These are phyloP conservation scores for Colletotrichum karsti DNA, from an alignment of 2,329 filamentous ascomycete genomes.

Conservation along the genomic window DNA sequence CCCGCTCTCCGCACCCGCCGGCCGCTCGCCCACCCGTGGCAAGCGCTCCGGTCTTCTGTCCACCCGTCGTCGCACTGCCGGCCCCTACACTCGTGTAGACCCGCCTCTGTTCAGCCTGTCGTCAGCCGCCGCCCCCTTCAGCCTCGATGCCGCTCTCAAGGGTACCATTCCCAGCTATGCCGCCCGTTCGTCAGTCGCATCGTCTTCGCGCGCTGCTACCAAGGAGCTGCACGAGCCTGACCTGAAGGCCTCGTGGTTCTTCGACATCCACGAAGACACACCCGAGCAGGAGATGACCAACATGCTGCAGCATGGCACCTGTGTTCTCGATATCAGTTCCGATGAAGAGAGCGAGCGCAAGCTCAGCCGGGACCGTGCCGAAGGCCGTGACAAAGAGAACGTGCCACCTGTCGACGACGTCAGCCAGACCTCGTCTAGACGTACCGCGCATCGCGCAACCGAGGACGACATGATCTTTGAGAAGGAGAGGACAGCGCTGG, in stretches of 20 bases:
- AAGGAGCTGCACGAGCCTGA: conserved; percentile 51
- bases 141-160: conserved; percentile 83
- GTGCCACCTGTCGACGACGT: conserved; percentile 78
- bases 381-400: conserved; percentile 89
- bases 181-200: conserved; percentile 45
- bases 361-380: conserved; percentile 58
- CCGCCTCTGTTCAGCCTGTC: conserved; percentile 68
- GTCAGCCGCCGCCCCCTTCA: conserved; percentile 73
- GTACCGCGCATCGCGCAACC: conserved; percentile 40
- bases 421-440: conserved; percentile 60
- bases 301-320: conserved; percentile 89
- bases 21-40: conserved; percentile 78
- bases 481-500: conserved; percentile 70
- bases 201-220: conserved; percentile 33
- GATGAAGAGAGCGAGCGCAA: conserved; percentile 78
- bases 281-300: conserved; percentile 92
- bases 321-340: conserved; percentile 86
- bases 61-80: conserved; percentile 71
- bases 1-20: conserved; percentile 74
- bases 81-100: conserved; percentile 74
- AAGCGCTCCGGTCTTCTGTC: conserved; percentile 76
- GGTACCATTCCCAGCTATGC: conserved; percentile 75
- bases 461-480: conserved; percentile 68
- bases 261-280: conserved; percentile 94
- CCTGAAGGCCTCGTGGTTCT: conserved; percentile 79